phyloP scores from a whole-genome alignment of 2,329 filamentous ascomycete species.

The Pseudogymnoascus sp. region DNA sequence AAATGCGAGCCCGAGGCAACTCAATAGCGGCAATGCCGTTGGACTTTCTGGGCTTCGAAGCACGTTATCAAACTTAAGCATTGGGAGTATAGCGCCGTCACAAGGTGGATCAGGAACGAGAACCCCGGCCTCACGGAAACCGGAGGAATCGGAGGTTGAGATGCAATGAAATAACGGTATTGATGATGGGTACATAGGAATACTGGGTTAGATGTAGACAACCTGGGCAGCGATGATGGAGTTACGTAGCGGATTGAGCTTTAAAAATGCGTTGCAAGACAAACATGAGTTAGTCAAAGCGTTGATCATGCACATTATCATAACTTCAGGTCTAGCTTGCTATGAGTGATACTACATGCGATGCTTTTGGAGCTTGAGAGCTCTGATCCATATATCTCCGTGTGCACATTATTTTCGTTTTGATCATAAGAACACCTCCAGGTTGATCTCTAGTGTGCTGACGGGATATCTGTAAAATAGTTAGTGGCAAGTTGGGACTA shows the following conservation, averaged over 20 bases:
- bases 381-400: constrained; percentile 6
- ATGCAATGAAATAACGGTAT: constrained; percentile 33
- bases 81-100: constrained; percentile 28
- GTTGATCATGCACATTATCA: constrained; percentile 5
- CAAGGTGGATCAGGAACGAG: constrained; percentile 17
- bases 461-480: constrained; percentile 62
- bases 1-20: constrained; percentile 18
- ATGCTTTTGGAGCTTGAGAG: constrained; percentile 7
- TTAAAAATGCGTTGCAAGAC: not conserved
- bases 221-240: not conserved
- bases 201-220: constrained; percentile 1
- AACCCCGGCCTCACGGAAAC: constrained; percentile 20
- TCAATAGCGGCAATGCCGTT: constrained; percentile 25
- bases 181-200: not conserved
- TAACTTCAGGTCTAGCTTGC: constrained; percentile 1
- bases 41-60: constrained; percentile 36
- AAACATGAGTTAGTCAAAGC: not conserved
- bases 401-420: constrained; percentile 3
- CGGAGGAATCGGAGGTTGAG: constrained; percentile 38
- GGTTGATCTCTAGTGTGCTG: constrained; percentile 87
- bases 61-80: constrained; percentile 36
- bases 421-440: constrained; percentile 75
- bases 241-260: not conserved
- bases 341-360: constrained; percentile 8
- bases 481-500: constrained; percentile 12